Conservation (phyloP, 805 yeast genomes). For the Nematodospora valgi region DNA sequence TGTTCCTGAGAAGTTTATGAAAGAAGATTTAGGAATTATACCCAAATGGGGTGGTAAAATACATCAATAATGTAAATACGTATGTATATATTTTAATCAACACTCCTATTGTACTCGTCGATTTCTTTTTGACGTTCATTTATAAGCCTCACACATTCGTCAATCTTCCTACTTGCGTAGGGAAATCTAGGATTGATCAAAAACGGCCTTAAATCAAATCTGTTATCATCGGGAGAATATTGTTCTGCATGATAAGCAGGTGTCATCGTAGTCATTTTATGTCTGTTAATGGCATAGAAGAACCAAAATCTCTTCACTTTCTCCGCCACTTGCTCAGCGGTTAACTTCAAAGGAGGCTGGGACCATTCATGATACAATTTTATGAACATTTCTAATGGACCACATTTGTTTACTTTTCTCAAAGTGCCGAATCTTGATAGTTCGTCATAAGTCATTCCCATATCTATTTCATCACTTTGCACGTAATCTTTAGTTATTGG, state of each 20-base stretch:
- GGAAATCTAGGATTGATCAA: constrained; percentile 84
- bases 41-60: constrained; percentile 40
- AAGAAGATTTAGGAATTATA: constrained; percentile 26
- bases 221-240: constrained; percentile 96
- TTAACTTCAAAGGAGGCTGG: constrained; percentile 56
- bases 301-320: constrained; percentile 92
- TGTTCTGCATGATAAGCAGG: constrained; percentile 98
- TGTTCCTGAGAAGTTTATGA: constrained; percentile 26
- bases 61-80: constrained; percentile 12
- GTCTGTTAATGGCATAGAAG: constrained; percentile 92
- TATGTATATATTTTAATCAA: constrained; percentile 31
- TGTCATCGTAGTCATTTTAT: constrained; percentile 95
- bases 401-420: constrained; percentile 90
- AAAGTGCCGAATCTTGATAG: constrained; percentile 85
- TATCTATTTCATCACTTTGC: constrained; percentile 94
- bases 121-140: constrained; percentile 39
- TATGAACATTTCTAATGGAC: constrained; percentile 93
- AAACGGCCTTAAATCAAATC: constrained; percentile 96
- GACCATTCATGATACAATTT: constrained; percentile 92
- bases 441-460: constrained; percentile 98
- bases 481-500: constrained; percentile 91
- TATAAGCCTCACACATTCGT: constrained; percentile 61
- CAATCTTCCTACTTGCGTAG: constrained; percentile 88
- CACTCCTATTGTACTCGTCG: constrained; percentile 33
- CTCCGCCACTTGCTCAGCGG: constrained; percentile 82